Evolutionary conservation across 2,329 filamentous ascomycete species (phyloP), one percentile per base, ranked within the genome.

Genomic region (Botrytis porri): DNA sequence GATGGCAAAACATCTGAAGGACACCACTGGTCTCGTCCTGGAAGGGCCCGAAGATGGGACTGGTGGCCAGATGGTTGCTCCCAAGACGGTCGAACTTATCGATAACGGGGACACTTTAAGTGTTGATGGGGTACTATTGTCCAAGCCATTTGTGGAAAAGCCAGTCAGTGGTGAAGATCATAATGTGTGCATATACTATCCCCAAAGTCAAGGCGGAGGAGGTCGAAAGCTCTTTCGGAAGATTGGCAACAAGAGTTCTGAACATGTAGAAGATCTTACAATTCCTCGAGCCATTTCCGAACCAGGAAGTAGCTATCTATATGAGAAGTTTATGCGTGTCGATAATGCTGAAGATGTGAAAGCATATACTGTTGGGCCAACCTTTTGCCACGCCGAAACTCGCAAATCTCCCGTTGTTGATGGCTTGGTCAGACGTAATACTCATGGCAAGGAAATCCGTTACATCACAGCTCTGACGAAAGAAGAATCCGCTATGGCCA

Each of bases 281-380:
- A 83, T 93, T 29, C 96, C 96, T 18, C 87, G 95, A 54, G 94
- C 91, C 69, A 92, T 98, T 75, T 92, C 92, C 0, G 94, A 98
- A 77, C 88, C 90, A 0, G 87, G 87, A 32, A 90, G 92, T 79
- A 98, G 95, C 82, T 99, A 95, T 84, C 89, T 99, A 75, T 99
- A 98, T 82, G 96, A 99, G 82, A 94, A 97, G 81, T 99, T 99
- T 79, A 91, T 99, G 85, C 90, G 93, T 77, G 95, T 98, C 22
- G 95, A 98, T 80, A 98, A 99, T 80, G 93, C 95, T 0, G 96
- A 99, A 82, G 96, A 99, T 81, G 95, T 99, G 80, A 99, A 99
- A 83, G 96, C 95, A 3, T 99, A 99, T 82, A 99, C 96, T 0
- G 97, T 99, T 29, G 96, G 96, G 0, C 91, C 94, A 0, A 89